phyloP scores from a whole-genome alignment of 1,139 yeast genomes.

The Saccharomyces hybrid region DNA sequence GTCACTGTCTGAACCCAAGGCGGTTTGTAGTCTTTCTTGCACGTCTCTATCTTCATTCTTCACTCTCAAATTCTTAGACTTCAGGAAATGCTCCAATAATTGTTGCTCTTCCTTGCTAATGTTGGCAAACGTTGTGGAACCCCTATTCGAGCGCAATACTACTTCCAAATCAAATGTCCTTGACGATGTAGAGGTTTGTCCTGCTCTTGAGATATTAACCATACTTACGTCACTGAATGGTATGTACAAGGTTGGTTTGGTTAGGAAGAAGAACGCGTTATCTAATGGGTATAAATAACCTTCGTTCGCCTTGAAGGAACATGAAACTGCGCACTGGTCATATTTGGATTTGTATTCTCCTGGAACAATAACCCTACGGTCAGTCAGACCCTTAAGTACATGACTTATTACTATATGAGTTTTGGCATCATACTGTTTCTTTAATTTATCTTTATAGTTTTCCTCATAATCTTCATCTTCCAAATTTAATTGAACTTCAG shows the following conservation, averaged over 20 bases:
- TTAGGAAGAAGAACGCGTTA: slow-evolving; percentile 80
- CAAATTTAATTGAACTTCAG: slow-evolving; percentile 81
- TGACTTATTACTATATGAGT: slow-evolving; percentile 86
- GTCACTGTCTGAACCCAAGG: slow-evolving; percentile 61
- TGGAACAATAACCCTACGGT: slow-evolving; percentile 75
- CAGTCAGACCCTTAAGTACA: slow-evolving; percentile 83
- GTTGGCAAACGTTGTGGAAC: slow-evolving; percentile 77
- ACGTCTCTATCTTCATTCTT: slow-evolving; percentile 88
- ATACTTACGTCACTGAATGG: slow-evolving; percentile 75
- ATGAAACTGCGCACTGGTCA: slow-evolving; percentile 76
- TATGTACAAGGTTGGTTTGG: slow-evolving; percentile 89
- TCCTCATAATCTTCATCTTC: slow-evolving; percentile 73
- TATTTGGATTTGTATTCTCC: slow-evolving; percentile 72
- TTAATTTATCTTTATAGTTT: slow-evolving; percentile 69
- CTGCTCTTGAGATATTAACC: slow-evolving; percentile 83
- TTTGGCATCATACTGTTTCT: slow-evolving; percentile 69
- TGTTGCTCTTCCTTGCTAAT: slow-evolving; percentile 87
- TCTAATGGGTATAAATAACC: slow-evolving; percentile 89
- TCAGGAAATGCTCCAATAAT: slow-evolving; percentile 64
- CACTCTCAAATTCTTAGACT: slow-evolving; percentile 68
- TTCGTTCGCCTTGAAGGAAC: slow-evolving; percentile 92
- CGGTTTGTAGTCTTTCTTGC: slow-evolving; percentile 69
- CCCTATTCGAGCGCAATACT: slow-evolving; percentile 54
- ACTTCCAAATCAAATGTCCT: slow-evolving; percentile 92
- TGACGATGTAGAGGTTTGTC: slow-evolving; percentile 68